Base-by-base conservation (phyloP, 495 filamentous ascomycete species). In the Patellaria atrata region DNA sequence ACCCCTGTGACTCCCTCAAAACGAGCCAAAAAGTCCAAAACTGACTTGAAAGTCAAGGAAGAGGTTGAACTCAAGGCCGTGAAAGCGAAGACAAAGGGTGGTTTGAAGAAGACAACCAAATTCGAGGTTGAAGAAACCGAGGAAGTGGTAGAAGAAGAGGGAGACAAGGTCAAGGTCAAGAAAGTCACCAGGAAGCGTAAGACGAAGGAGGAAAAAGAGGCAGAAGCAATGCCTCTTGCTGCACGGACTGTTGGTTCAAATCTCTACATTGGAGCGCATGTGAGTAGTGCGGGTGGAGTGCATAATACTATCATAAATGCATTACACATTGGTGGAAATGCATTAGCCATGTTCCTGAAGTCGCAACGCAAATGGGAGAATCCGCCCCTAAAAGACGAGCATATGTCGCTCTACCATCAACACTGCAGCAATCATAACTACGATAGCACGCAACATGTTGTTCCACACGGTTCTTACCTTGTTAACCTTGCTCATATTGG, bases 291-390 rank as follows among this genome's bases (percentile, higher is more conserved):
- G 3, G 84, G 83, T 63, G 80, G 86, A 13, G 80, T 94, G 2
- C 85, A 94, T 40, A 93, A 94, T 51, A 65, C 86, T 0, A 70
- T 94, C 36, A 64, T 66, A 5, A 94, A 94, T 48, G 71, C 74
- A 40, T 53, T 76, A 6, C 65, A 84, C 15, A 84, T 94, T 40
- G 85, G 86, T 36, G 84, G 76, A 15, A 97, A 97, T 50, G 72
- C 85, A 14, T 89, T 94, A 43, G 89, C 89, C 10, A 58, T 96
- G 14, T 97, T 97, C 57, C 67, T 96, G 37, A 96, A 96, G 52
- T 89, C 80, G 0, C 91, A 96, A 53, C 73, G 82, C 25, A 94
- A 91, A 61, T 97, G 89, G 89, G 61, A 66, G n/a, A 86, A 78
- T 45, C 85, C 87, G 1, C 68, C 78, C 8, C 61, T 96, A 2